Evolutionary conservation across 371 early-diverging fungal species (phyloP).

Genomic region (Mucor mucedo): DNA sequence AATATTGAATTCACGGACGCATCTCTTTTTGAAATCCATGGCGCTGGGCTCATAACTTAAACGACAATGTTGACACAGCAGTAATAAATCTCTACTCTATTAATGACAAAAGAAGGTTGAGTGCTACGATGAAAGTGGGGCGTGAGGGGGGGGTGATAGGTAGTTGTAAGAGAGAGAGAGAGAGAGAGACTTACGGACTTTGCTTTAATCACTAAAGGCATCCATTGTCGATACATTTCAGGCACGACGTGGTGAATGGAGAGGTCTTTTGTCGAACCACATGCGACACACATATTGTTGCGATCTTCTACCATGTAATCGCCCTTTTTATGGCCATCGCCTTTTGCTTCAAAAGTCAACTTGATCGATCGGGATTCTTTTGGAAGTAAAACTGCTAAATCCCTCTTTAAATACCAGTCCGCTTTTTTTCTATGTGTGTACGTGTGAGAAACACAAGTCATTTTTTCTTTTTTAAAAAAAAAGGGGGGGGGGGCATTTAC

Average conservation of each 20-base stretch:
- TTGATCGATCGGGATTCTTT: constrained; percentile 46
- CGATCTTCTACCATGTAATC: constrained; percentile 66
- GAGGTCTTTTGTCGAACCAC: constrained; percentile 34
- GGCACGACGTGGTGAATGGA: constrained; percentile 69
- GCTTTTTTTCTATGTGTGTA: constrained; percentile 41
- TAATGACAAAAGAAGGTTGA: neutral
- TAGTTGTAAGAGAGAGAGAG: too few relatives aligned
- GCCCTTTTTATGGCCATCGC: constrained; percentile 53
- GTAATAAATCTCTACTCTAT: constrained; percentile 58
- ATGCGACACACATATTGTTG: constrained; percentile 56
- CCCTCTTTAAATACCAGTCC: constrained; percentile 58
- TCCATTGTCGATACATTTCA: constrained; percentile 61
- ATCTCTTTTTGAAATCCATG: constrained; percentile 39
- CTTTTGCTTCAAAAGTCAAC: constrained; percentile 59
- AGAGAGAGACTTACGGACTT: constrained; percentile 47
- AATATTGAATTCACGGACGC: constrained; percentile 43
- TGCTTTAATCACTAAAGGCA: constrained; percentile 58
- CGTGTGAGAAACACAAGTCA: neutral
- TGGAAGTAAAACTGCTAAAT: constrained; percentile 39
- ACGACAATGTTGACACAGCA: constrained; percentile 59
- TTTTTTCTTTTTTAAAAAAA: neutral
- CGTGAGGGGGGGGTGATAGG: too few relatives aligned
- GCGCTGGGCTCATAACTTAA: constrained; percentile 59
- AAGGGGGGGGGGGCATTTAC: constrained; percentile 20
- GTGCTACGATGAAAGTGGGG: too few relatives aligned